Base-by-base conservation (phyloP, 805 yeast species). In the Wickerhamomyces alni region DNA sequence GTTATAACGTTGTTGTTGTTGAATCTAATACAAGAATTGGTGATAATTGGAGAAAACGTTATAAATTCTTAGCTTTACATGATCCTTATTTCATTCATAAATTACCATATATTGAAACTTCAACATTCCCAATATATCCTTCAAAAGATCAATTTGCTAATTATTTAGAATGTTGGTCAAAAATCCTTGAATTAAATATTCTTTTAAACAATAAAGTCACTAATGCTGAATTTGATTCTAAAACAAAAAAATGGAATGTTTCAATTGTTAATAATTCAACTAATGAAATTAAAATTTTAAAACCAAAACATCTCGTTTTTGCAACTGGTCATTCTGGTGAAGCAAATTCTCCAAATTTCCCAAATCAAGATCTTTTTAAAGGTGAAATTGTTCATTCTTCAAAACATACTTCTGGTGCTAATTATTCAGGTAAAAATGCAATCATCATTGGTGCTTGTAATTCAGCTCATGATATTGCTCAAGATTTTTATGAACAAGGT, bases 311-410 rank as follows among this genome's bases (percentile, higher is more conserved):
- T 44, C 30, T 69, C 2, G 63, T 69, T 15, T 54, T 69, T 55
- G 65, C 72, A 17, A 68, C 74, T 9, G 75, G 75, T 17, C 68
- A 66, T 35, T 67, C 72, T 11, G 73, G 74, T 35, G 66, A 65
- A 38, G 68, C 74, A 31, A 66, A 65, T 47, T 51, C 67, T 45
- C 74, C 75, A 17, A 51, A 49, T 15, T 67, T 68, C 57, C 51
- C 51, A 24, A 64, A 62, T 29, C 65, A 65, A 41, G 62, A 63
- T 7, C 39, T 45, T 9, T 69, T 66, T 52, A 55, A 62, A 44
- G 68, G 69, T 15, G 58, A 51, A 26, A 51, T 69, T 36, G 63
- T 65, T 19, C 74, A 69, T 52, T 67, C 74, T 12, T 63, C 73
- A 2, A 52, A 58, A 31, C 68, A 66, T 50, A 54, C 61, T 16